Conservation (phyloP, 257 asterid genomes). For the Avicennia marina region DNA sequence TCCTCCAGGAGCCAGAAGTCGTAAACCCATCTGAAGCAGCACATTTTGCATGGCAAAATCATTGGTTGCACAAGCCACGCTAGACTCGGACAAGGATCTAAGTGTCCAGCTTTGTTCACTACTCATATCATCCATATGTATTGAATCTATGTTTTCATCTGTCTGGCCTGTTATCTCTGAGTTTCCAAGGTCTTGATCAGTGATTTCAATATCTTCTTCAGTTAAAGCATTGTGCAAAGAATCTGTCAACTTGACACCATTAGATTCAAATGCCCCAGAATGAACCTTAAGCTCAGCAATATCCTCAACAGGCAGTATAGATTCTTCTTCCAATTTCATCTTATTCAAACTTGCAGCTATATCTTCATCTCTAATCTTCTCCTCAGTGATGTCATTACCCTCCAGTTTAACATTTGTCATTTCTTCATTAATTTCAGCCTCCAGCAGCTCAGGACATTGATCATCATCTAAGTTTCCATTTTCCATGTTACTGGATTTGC, state of each 20-base stretch:
- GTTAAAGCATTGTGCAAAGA: slow-evolving; percentile 11
- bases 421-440: slow-evolving; percentile 38
- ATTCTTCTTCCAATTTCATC: slow-evolving; percentile 58
- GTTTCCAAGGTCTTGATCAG: slow-evolving; percentile 35
- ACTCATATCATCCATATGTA: slow-evolving; percentile 57
- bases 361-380: slow-evolving; percentile 32
- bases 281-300: slow-evolving; percentile 13
- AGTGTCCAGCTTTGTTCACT: slow-evolving; percentile 98
- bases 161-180: slow-evolving; percentile 38
- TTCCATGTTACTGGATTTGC: slow-evolving; percentile 28
- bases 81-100: slow-evolving; percentile 83
- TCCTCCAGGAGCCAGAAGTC: slow-evolving; percentile 97
- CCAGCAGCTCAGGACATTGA: slow-evolving; percentile 44
- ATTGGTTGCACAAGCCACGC: slow-evolving; percentile 86
- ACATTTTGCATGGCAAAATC: slow-evolving; percentile 99
- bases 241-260: slow-evolving; percentile 23
- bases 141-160: slow-evolving; percentile 37
- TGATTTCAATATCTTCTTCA: slow-evolving; percentile 25
- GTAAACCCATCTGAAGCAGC: slow-evolving; percentile 89
- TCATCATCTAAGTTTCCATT: slow-evolving; percentile 37
- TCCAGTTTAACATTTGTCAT: slow-evolving; percentile 12
- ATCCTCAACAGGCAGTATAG: slow-evolving; percentile 21
- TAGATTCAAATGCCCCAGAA: slow-evolving; percentile 11
- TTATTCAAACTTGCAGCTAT: slow-evolving; percentile 41
- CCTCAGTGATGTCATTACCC: slow-evolving; percentile 14